These are phyloP conservation scores for Elsinoe fawcettii DNA, from an alignment of 2,329 filamentous ascomycete genomes.

Conservation along the genomic window DNA sequence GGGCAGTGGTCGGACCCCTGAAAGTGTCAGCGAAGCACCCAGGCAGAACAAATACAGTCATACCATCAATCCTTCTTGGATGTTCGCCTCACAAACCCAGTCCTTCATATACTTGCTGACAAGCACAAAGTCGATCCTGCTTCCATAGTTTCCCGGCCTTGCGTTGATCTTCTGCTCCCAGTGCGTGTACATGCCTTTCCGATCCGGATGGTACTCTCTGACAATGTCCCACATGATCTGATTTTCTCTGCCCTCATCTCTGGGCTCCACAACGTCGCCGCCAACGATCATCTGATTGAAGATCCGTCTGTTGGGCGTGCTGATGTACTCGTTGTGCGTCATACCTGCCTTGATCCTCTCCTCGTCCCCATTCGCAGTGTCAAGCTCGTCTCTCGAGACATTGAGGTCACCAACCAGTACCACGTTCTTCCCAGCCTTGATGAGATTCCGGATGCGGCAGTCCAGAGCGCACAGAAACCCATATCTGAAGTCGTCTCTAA, in stretches of 20 bases:
- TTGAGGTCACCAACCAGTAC: slow-evolving; percentile 86
- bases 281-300: slow-evolving; percentile 79
- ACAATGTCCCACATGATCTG: slow-evolving; percentile 78
- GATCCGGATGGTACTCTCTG: slow-evolving; percentile 68
- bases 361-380: slow-evolving; percentile 68
- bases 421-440: slow-evolving; percentile 72
- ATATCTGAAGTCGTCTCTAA: slow-evolving; percentile 71
- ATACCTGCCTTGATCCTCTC: slow-evolving; percentile 62
- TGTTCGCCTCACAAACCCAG: slow-evolving; percentile 76
- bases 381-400: slow-evolving; percentile 60
- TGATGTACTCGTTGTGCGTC: slow-evolving; percentile 64
- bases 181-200: slow-evolving; percentile 89
- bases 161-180: slow-evolving; percentile 94
- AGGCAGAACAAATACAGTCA: slow-evolving; percentile 8
- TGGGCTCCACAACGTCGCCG: slow-evolving; percentile 58
- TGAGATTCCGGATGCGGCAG: slow-evolving; percentile 73
- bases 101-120: slow-evolving; percentile 69
- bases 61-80: slow-evolving; percentile 80
- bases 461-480: slow-evolving; percentile 76
- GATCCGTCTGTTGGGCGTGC: slow-evolving; percentile 61
- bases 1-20: slow-evolving; percentile 92
- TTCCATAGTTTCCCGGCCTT: slow-evolving; percentile 89
- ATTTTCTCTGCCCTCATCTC: slow-evolving; percentile 60
- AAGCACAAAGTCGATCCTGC: slow-evolving; percentile 87
- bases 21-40: neutral